Base-by-base conservation (phyloP, 441 rosid species). In the Pelargonium cotyledonis region DNA sequence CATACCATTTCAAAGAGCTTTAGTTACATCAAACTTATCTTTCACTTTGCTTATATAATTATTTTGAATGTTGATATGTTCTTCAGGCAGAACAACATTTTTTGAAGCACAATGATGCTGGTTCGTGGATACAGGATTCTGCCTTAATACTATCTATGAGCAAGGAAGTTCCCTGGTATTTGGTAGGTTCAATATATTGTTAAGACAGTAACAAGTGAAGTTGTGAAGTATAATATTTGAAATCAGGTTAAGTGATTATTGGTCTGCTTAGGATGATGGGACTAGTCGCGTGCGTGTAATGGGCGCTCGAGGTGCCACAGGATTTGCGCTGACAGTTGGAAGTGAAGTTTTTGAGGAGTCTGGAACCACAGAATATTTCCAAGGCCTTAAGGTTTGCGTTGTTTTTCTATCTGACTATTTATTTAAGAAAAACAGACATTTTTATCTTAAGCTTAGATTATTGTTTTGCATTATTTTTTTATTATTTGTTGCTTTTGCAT, bases 121-220 rank as follows among this genome's bases (percentile, higher is more conserved):
- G 98, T 71, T 89, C 98, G 61, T 94, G 97, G 98, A 92, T 89
- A 63, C 96, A 94, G 79, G 98, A 94, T 80, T 91, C 97, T 46
- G 97, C 97, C 4, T 73, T 94, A 73, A 84, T 91, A 88, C 76
- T 91, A 38, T 89, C 97, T 7, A 87, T 88, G 97, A 86, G 96
- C 72, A 91, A 91, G 70, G 98, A 94, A 83, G 97, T 94, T 75
- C 97, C 98, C 40, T 89, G 98, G 97, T 88, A 85, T 76, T 79
- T 94, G 86, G 97, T 93, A 70, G 66, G 8, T 64, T 73, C 55
- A 44, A 11, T 65, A 0, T 61, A 74, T 67, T 18, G 63, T 9
- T 9, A 9, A 6, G 62, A 18, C 9, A 16, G 62, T n/a, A 55
- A 55, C 9, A 16, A 55, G 19, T 8, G 29, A 55, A 55, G 62